Evolutionary conservation across 192 early-diverging fungal species (phyloP).

Genomic region (Entomortierella chlamydospora): DNA sequence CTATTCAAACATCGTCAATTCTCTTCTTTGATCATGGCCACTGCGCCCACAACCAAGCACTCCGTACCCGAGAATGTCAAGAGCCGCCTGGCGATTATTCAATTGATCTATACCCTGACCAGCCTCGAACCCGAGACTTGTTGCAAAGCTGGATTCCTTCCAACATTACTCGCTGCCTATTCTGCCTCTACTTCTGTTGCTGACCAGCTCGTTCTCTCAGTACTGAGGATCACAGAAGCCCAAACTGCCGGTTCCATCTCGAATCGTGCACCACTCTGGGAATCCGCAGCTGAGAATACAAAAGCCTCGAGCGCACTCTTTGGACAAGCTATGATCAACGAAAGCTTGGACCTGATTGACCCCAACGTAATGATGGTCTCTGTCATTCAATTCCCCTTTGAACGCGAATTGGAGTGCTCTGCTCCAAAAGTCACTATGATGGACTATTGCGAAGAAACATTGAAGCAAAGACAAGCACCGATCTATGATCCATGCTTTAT

Average conservation of each 20-base stretch:
- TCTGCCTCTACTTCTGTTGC: constrained; percentile 63
- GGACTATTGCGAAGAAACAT: constrained; percentile 19
- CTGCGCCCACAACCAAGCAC: constrained; percentile 46
- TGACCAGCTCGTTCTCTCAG: constrained; percentile 68
- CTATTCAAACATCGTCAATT: constrained; percentile 57
- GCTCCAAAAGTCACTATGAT: neutral
- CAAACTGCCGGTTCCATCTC: constrained; percentile 69
- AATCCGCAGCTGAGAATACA: constrained; percentile 57
- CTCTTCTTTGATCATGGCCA: constrained; percentile 34
- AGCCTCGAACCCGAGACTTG: constrained; percentile 60
- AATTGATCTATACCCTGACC: constrained; percentile 64
- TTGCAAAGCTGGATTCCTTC: constrained; percentile 61
- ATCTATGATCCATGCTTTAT: constrained; percentile 78
- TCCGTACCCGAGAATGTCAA: constrained; percentile 31
- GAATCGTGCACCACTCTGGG: constrained; percentile 68
- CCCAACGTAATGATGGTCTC: constrained; percentile 71
- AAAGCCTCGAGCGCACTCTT: constrained; percentile 43
- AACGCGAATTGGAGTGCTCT: constrained; percentile 45
- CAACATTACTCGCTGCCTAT: constrained; percentile 64
- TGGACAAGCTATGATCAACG: constrained; percentile 60
- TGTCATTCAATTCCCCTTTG: constrained; percentile 64
- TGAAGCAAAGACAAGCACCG: constrained; percentile 34
- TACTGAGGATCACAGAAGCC: constrained; percentile 69
- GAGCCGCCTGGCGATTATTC: constrained; percentile 59
- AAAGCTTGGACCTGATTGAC: constrained; percentile 72